These are phyloP conservation scores for Quercus aquifolioides DNA, from an alignment of 306 rosid genomes.

Conservation along the genomic window DNA sequence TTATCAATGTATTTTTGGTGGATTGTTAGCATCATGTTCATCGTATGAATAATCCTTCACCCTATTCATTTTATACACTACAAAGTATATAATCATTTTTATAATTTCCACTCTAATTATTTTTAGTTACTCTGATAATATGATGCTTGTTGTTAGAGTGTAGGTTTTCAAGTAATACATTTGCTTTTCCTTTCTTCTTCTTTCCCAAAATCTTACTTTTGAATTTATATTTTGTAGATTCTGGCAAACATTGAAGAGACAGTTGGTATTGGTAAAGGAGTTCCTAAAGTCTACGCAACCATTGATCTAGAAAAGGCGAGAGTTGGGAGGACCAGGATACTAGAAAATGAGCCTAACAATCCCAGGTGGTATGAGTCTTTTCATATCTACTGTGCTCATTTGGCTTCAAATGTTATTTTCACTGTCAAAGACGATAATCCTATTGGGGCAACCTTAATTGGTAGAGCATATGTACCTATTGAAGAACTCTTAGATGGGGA, in stretches of 20 bases:
- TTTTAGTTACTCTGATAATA: no score
- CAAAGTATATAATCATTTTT: neutral
- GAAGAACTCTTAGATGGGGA: constrained; percentile 54
- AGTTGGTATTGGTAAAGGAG: constrained; percentile 66
- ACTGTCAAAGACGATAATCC: constrained; percentile 74
- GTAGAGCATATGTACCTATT: constrained; percentile 70
- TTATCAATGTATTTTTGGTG: neutral
- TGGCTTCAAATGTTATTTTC: constrained; percentile 56
- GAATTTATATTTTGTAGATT: constrained; percentile 31
- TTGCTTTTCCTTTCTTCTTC: neutral
- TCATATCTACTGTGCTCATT: constrained; percentile 70
- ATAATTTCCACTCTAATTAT: neutral
- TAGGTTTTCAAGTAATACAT: neutral
- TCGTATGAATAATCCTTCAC: neutral
- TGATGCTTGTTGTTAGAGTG: neutral
- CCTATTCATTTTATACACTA: neutral
- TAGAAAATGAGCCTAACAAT: constrained; percentile 52
- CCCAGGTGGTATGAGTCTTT: constrained; percentile 72
- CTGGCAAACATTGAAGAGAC: constrained; percentile 53
- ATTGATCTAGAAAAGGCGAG: constrained; percentile 80
- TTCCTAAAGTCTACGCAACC: constrained; percentile 60
- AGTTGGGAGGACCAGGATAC: constrained; percentile 68
- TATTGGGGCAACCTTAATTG: constrained; percentile 72
- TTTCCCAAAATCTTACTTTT: neutral
- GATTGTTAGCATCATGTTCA: neutral